Percentiles rank a stretch among this genome's conserved stretches.
These are phyloP conservation scores for Penicillium sp. DNA, from an alignment of 2,329 filamentous ascomycete genomes.

Conservation along the genomic window DNA sequence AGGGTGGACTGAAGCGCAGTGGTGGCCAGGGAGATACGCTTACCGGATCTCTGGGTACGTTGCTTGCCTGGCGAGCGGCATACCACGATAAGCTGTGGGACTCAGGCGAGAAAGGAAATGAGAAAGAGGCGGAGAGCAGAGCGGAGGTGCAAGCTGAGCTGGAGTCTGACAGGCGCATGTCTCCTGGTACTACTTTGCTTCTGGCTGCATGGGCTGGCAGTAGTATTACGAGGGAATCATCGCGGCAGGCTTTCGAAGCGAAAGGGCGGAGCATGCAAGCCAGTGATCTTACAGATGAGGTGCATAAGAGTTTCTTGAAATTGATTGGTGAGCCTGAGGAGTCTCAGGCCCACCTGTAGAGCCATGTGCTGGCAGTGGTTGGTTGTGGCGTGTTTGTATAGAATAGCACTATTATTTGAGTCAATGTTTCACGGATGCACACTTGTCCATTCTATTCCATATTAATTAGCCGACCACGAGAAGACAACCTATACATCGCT, in stretches of 20 bases:
- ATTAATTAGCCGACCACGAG: too few relatives aligned
- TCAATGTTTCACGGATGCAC: too few relatives aligned
- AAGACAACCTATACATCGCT: too few relatives aligned
- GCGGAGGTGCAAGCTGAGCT: conserved; percentile 43
- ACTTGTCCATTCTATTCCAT: too few relatives aligned
- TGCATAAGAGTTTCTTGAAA: conserved; percentile 76
- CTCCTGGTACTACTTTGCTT: conserved; percentile 61
- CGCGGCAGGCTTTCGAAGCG: conserved; percentile 79
- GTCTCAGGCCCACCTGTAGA: conserved; percentile 37
- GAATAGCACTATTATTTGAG: neutral
- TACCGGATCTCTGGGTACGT: conserved; percentile 83
- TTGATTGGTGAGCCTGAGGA: conserved; percentile 71
- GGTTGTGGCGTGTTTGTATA: neutral
- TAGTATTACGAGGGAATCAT: conserved; percentile 86
- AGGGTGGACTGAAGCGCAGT: conserved; percentile 83
- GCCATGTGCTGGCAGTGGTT: neutral
- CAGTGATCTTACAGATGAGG: conserved; percentile 87
- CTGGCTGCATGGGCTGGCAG: conserved; percentile 85
- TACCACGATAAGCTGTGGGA: conserved; percentile 85
- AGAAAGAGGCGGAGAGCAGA: conserved; percentile 35
- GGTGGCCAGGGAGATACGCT: conserved; percentile 95
- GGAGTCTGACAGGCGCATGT: conserved; percentile 56
- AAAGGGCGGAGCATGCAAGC: conserved; percentile 88
- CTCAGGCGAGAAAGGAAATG: conserved; percentile 32
- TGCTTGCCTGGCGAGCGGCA: conserved; percentile 83